Base-by-base conservation (phyloP, 129 eudicot species). In the Chrysanthemum lavandulifolium region DNA sequence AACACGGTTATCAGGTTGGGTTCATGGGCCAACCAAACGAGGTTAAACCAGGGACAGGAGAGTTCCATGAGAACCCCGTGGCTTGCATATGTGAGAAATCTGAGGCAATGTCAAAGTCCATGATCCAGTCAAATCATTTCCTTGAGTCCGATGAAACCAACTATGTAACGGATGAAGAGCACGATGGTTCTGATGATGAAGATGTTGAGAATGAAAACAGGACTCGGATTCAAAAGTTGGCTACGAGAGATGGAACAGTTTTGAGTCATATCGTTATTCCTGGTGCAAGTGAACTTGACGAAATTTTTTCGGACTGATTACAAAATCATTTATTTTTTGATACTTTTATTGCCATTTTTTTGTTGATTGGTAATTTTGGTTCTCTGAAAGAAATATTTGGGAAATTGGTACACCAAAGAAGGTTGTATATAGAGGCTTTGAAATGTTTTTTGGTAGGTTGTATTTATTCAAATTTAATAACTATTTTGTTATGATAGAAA, bases 21-120 rank as follows among this genome's bases (percentile, higher is more conserved):
- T 86, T 84, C 82, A 89, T 86, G 92, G 96, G 96, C 31, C 83
- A 84, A 78, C 89, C 96, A 40, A 82, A 82, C 43, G 96, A 89
- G 78, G 88, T 78, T 50, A 81, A 64, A 69, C 81, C 81, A 0
- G 96, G 96, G 13, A 74, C 73, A 60, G 92, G 86, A 1, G 89
- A 68, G 62, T 89, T 89, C 64, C 92, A 89, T 63, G 96, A 89
- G 61, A 80, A 89, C 60, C 96, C 96, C 5, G 66, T 65, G 15
- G 70, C 92, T 10, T 89, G 96, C 81, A 84, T 89, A 73, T 89
- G 96, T 67, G 76, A 82, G 74, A 63, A 71, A n/a, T 65, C 87
- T 0, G 67, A 67, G 49, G 74, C 83, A 10, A 77, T 50, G 29
- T 66, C 71, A 2, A 73, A 23, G 21, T 67, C 73, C 0, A 70